Evolutionary conservation across 768 basidiomycete genomes (phyloP).

Genomic region (Serendipita sp.): DNA sequence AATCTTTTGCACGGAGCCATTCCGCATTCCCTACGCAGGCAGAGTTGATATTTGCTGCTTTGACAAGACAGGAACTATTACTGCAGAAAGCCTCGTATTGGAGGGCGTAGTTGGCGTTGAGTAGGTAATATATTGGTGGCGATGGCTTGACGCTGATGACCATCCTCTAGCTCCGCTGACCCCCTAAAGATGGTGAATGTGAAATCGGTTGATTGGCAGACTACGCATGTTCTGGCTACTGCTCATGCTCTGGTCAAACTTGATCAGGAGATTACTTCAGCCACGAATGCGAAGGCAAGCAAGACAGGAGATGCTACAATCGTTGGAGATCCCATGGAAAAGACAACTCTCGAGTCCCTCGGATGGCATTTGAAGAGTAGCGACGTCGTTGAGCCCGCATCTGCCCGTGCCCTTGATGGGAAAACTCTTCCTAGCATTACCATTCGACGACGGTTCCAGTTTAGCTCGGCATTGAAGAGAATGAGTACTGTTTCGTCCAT

Average conservation of each 20-base stretch:
- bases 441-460: constrained; percentile 89
- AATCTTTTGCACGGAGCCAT: constrained; percentile 98
- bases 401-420: constrained; percentile 1
- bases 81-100: constrained; percentile 83
- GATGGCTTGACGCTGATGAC: neutral
- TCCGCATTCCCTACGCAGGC: constrained; percentile 91
- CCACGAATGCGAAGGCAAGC: neutral
- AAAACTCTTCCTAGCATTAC: constrained; percentile 28
- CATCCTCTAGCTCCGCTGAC: constrained; percentile 34
- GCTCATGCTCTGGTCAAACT: constrained; percentile 90
- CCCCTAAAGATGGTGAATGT: constrained; percentile 58
- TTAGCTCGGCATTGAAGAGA: constrained; percentile 91
- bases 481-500: constrained; percentile 81
- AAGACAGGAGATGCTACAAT: constrained; percentile 38
- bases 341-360: constrained; percentile 80
- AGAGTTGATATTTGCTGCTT: constrained; percentile 97
- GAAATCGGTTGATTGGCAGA: constrained; percentile 57
- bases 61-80: constrained; percentile 98
- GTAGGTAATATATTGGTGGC: constrained; percentile 31
- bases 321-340: constrained; percentile 99
- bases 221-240: constrained; percentile 75
- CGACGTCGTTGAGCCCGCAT: constrained; percentile 5
- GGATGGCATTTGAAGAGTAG: constrained; percentile 63
- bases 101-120: constrained; percentile 86
- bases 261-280: constrained; percentile 38